Evolutionary conservation across 1,139 yeast genomes (phyloP).

Genomic region (Yamadazyma pseudoaaseri): DNA sequence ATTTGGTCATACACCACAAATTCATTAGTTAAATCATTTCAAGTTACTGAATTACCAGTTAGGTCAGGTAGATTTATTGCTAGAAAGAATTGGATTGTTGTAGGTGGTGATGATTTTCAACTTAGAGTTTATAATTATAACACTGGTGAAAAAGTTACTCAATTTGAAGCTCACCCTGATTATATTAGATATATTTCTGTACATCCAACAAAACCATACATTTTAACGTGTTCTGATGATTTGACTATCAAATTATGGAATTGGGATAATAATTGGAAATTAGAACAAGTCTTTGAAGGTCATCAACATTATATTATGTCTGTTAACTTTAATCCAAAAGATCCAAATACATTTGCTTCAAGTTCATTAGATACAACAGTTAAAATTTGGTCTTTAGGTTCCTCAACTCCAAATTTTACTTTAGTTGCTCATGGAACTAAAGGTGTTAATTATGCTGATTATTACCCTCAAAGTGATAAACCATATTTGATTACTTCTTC

Average conservation of each 20-base stretch:
- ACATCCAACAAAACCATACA: constrained; percentile 88
- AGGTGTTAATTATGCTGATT: constrained; percentile 95
- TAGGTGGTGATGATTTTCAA: constrained; percentile 95
- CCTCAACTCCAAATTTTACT: constrained; percentile 87
- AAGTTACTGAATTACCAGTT: constrained; percentile 91
- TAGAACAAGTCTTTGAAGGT: constrained; percentile 90
- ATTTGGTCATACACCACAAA: constrained; percentile 92
- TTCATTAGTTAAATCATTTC: constrained; percentile 49
- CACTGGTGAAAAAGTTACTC: constrained; percentile 90
- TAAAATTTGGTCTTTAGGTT: constrained; percentile 94
- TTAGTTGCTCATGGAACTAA: constrained; percentile 86
- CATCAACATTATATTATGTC: constrained; percentile 96
- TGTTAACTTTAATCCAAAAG: constrained; percentile 93
- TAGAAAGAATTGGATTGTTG: constrained; percentile 95
- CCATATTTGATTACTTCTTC: constrained; percentile 92
- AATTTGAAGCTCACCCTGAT: constrained; percentile 98
- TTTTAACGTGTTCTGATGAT: constrained; percentile 90
- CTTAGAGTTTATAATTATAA: constrained; percentile 90
- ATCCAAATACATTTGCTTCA: constrained; percentile 95
- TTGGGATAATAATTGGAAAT: constrained; percentile 92
- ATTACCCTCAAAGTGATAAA: constrained; percentile 95
- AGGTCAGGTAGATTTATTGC: constrained; percentile 95
- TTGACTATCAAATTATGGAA: constrained; percentile 92
- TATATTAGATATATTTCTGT: constrained; percentile 91
- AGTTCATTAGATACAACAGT: constrained; percentile 96